Evolutionary conservation across 1,284 basidiomycete species (phyloP).

Genomic region (Trichosporon sp.): DNA sequence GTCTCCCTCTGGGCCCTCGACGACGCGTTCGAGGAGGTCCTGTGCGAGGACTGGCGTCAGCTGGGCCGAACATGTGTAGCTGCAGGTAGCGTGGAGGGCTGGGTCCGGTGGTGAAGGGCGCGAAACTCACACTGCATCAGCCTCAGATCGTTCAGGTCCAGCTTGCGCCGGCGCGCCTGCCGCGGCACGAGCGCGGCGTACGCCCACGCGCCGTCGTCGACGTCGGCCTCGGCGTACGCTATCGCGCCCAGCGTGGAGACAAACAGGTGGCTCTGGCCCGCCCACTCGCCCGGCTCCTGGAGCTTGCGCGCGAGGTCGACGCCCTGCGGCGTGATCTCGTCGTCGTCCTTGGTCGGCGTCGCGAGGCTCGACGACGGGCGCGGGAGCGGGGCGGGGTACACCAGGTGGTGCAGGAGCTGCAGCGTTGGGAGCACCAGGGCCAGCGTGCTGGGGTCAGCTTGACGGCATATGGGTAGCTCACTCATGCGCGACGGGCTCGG

Average conservation of each 20-base stretch:
- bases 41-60: constrained; percentile 58
- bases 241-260: constrained; percentile 69
- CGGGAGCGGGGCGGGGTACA: constrained; percentile 32
- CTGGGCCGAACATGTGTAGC: too few species aligned
- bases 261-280: constrained; percentile 68
- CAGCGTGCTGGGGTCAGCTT: constrained; percentile 26
- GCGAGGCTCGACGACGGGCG: constrained; percentile 1
- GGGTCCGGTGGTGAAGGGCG: too few species aligned
- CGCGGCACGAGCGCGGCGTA: constrained; percentile 1
- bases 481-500: not conserved
- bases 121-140: constrained; percentile 38
- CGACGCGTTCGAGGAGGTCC: constrained; percentile 64
- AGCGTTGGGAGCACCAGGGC: constrained; percentile 28
- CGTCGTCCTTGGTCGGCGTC: not conserved
- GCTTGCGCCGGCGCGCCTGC: not conserved
- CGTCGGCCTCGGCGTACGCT: constrained; percentile 62
- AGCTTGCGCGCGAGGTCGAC: constrained; percentile 32
- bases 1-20: constrained; percentile 66
- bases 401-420: constrained; percentile 39
- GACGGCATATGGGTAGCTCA: not conserved
- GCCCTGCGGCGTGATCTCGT: constrained; percentile 23
- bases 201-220: constrained; percentile 11
- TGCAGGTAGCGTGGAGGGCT: too few species aligned
- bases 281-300: constrained; percentile 52
- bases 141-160: constrained; percentile 16